A percentile compares a stretch with the other conserved stretches of the same genome.
Evolutionary conservation across 805 yeast species (phyloP).

Genomic region (Schwanniomyces polymorphus): DNA sequence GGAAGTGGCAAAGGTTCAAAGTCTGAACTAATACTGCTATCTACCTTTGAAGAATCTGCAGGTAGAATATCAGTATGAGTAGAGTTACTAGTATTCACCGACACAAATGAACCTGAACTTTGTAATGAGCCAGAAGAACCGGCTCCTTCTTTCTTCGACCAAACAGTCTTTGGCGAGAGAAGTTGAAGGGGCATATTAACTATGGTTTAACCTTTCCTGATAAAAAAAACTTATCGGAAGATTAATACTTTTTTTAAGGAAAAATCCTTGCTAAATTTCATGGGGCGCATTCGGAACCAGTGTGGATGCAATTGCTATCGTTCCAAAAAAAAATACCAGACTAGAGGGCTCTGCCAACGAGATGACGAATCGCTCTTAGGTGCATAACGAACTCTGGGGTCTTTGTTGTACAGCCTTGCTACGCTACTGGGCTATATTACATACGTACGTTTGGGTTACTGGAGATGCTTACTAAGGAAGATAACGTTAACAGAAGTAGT

Average conservation of each 20-base stretch:
- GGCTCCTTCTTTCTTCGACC: neutral
- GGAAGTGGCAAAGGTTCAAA: slow-evolving; percentile 6
- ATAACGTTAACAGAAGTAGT: too few relatives aligned
- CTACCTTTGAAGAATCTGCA: neutral
- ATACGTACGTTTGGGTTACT: neutral
- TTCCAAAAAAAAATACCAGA: neutral
- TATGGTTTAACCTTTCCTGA: neutral
- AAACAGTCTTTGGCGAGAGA: neutral
- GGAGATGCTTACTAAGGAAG: too few relatives aligned
- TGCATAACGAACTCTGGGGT: neutral
- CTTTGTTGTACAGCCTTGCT: neutral
- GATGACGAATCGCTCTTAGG: neutral
- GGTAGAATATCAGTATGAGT: neutral
- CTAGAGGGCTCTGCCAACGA: neutral
- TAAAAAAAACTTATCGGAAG: neutral
- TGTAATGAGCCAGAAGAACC: neutral
- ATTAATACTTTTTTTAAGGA: neutral
- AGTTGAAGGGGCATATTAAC: slow-evolving; percentile 1
- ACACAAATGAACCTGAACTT: neutral
- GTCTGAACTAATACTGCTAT: slow-evolving; percentile 8
- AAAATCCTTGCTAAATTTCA: neutral
- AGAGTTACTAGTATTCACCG: neutral
- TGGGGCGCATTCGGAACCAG: neutral
- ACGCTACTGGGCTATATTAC: neutral
- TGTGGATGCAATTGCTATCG: slow-evolving; percentile 1